Base-by-base conservation (phyloP, 169 alveolate genomes). In the Cryptosporidium sp. region DNA sequence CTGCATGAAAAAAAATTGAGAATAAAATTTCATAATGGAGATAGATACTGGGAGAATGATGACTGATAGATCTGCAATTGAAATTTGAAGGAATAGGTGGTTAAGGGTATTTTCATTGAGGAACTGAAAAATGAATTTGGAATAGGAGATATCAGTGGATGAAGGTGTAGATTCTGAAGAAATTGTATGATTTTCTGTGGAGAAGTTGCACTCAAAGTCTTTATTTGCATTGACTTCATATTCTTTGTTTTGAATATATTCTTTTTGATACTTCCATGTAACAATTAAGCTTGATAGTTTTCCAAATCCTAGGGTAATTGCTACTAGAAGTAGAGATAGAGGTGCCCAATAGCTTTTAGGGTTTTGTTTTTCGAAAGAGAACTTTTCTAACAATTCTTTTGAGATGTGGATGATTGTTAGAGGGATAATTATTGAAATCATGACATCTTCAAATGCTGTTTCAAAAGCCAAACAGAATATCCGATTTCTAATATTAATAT, bases 371-470 rank as follows among this genome's bases (percentile, higher is more conserved):
- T 18, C 26, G 3, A 23, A 45, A 18, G 5, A 18, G 23, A 16
- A 7, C 51, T 37, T 37, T 52, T 16, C 18, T 26, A 33, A 12
- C 44, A 31, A 26, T 21, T 26, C 62, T 33, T 56, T 75, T 56
- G 71, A 26, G 9, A 42, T 56, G 1, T 75, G 86, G 39, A 75
- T 75, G 0, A 39, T 35, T 52, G 60, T 52, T n/a, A 75, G 35
- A 12, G 94, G 94, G 33, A 92, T 68, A 58, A 87, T 69, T 12
- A 85, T 86, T n/a, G 94, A 84, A 52, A 87, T 87, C 92, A 92
- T 85, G 33, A 73, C 65, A 73, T 92, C 94, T 62, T 92, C 94
- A 6, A 92, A 39, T 0, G 93, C 94, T 3, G 94, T 92, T 48
- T 92, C 94, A 29, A 87, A 29, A 21, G 93, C 94, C 6, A 92